Evolutionary conservation across 805 yeast species (phyloP).

Genomic region (Metschnikowia vanudenii): DNA sequence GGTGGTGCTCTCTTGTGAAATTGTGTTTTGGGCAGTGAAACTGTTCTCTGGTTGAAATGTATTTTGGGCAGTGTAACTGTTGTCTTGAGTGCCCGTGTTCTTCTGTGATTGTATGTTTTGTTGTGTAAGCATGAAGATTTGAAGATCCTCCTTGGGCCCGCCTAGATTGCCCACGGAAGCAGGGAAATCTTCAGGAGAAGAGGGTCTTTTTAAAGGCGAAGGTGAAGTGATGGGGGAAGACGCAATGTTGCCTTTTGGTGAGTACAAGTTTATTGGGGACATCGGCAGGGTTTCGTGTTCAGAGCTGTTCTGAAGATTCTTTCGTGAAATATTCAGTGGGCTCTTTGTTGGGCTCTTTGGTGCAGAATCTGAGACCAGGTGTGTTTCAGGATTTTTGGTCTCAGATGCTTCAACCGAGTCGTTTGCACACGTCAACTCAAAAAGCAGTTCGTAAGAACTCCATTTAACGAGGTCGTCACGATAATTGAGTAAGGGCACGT

Average conservation of each 20-base stretch:
- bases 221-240: background rate
- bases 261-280: background rate
- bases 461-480: conserved; percentile 25
- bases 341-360: too few species aligned
- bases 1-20: too few species aligned
- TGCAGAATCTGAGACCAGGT: background rate
- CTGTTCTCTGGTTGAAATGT: too few species aligned
- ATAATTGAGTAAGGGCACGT: conserved; percentile 18
- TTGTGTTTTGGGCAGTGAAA: too few species aligned
- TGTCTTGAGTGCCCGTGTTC: too few species aligned
- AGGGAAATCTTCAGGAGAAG: background rate
- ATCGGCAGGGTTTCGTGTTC: background rate
- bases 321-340: too few species aligned
- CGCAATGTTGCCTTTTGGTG: background rate
- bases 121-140: conserved; percentile 15
- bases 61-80: too few species aligned
- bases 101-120: background rate
- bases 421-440: conserved; percentile 5
- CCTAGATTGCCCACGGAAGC: background rate
- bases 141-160: conserved; percentile 8
- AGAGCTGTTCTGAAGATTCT: background rate
- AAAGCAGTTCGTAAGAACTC: conserved; percentile 21
- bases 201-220: background rate
- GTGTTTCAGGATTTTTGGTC: too few species aligned
- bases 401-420: background rate